These are phyloP conservation scores for Curvularia sp. DNA, from an alignment of 2,329 filamentous ascomycete species.

Conservation along the genomic window DNA sequence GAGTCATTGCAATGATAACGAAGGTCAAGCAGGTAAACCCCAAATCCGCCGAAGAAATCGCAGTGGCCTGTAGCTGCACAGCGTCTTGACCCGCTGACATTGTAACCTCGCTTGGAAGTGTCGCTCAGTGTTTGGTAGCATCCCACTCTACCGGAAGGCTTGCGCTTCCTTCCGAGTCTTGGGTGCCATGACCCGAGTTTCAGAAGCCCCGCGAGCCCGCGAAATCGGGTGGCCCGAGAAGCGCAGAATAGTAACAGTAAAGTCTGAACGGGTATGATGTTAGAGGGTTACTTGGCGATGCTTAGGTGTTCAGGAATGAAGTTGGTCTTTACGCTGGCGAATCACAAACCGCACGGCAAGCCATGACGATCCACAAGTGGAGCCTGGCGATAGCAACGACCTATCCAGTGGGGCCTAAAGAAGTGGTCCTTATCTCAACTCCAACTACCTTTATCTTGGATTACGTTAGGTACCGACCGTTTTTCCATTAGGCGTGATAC, in stretches of 20 bases:
- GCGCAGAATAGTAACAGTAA: conserved; percentile 2
- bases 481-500: conserved; percentile 18
- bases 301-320: conserved; percentile 4
- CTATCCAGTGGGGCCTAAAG: conserved; percentile 8
- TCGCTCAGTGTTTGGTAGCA: too few species aligned
- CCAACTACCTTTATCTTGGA: conserved; percentile 27
- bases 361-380: conserved; percentile 21
- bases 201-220: background rate
- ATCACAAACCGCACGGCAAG: conserved; percentile 12
- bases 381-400: conserved; percentile 20
- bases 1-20: conserved; percentile 1
- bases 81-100: background rate
- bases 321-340: conserved; percentile 9
- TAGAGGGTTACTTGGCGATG: background rate
- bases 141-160: background rate
- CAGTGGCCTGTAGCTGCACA: too few species aligned
- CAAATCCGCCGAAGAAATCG: background rate
- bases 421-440: conserved; percentile 24
- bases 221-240: background rate
- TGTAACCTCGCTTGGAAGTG: background rate
- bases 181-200: background rate
- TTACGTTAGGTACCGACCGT: conserved; percentile 28
- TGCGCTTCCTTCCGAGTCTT: background rate
- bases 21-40: background rate
- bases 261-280: background rate